Conservation (phyloP, 2,329 filamentous ascomycete species). For the Dothistroma septosporum region DNA sequence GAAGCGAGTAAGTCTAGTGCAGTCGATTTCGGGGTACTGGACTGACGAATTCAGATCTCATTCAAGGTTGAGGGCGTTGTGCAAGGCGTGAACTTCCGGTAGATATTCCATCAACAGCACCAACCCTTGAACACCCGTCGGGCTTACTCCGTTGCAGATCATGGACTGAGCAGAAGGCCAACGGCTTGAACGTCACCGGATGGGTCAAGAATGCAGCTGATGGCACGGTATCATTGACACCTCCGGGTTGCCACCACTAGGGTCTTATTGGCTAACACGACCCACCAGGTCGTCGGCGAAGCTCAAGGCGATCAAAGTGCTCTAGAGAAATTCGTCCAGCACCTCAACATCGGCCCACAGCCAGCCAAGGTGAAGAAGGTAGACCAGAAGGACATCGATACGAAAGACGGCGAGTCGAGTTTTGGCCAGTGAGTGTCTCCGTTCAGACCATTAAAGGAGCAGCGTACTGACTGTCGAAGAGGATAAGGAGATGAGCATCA, state of each 20-base stretch:
- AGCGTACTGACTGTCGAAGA: constrained; percentile 2
- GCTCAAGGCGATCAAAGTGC: constrained; percentile 68
- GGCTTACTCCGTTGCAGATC: constrained; percentile 26
- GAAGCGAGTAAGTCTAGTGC: constrained; percentile 12
- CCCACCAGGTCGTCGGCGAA: constrained; percentile 74
- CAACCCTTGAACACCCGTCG: not conserved
- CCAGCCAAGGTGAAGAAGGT: constrained; percentile 70
- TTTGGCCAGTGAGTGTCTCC: constrained; percentile 47
- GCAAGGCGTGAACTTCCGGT: constrained; percentile 52
- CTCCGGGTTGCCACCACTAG: not conserved
- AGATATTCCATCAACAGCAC: too few relatives aligned
- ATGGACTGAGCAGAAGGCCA: constrained; percentile 44
- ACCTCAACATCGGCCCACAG: constrained; percentile 69
- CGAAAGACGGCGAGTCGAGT: constrained; percentile 61
- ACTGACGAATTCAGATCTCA: constrained; percentile 37
- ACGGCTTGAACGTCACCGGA: constrained; percentile 43
- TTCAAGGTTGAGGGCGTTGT: constrained; percentile 47
- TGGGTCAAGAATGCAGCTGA: constrained; percentile 46
- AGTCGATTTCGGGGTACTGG: not conserved
- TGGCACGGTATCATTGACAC: constrained; percentile 36
- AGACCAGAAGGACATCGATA: constrained; percentile 62
- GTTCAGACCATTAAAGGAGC: too few relatives aligned
- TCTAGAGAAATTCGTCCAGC: constrained; percentile 66
- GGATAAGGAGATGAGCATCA: constrained; percentile 10
- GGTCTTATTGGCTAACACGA: not conserved